phyloP scores from a whole-genome alignment of 345 rosid species.

The Boechera stricta region DNA sequence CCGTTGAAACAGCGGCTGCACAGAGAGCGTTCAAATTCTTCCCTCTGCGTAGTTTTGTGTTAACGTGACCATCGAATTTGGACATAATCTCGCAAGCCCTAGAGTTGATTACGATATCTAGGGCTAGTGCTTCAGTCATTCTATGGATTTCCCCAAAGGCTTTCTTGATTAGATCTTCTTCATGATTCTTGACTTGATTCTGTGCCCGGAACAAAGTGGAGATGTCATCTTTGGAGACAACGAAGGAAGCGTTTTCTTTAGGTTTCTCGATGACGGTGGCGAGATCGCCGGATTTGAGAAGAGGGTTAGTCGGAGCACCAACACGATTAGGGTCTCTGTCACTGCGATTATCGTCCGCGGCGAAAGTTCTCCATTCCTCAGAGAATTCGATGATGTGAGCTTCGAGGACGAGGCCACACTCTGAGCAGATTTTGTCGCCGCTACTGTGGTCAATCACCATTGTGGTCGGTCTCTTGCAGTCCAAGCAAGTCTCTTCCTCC shows the following conservation, averaged over 20 bases:
- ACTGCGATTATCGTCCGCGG: background rate
- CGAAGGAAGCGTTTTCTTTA: background rate
- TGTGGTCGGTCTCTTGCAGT: conserved; percentile 25
- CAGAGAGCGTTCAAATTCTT: conserved; percentile 7
- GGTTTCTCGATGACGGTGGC: conserved; percentile 26
- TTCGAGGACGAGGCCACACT: conserved; percentile 26
- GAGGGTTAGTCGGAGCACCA: conserved; percentile 33
- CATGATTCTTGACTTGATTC: conserved; percentile 1
- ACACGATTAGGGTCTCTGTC: conserved; percentile 34
- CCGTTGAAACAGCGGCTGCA: conserved; percentile 34
- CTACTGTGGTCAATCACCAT: background rate
- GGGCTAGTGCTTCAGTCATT: background rate
- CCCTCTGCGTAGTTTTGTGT: conserved; percentile 11
- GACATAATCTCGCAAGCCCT: conserved; percentile 41
- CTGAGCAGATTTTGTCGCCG: conserved; percentile 41
- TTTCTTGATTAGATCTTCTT: conserved; percentile 22
- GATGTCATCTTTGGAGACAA: background rate
- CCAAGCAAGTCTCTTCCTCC: conserved; percentile 22
- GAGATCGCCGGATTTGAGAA: conserved; percentile 29
- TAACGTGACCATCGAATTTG: background rate
- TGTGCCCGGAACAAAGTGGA: background rate
- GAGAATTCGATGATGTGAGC: background rate
- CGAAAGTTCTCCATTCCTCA: conserved; percentile 27
- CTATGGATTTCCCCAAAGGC: conserved; percentile 14
- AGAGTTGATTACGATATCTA: background rate